Evolutionary conservation across 345 rosid species (phyloP).

Genomic region (Syzygium jambos): DNA sequence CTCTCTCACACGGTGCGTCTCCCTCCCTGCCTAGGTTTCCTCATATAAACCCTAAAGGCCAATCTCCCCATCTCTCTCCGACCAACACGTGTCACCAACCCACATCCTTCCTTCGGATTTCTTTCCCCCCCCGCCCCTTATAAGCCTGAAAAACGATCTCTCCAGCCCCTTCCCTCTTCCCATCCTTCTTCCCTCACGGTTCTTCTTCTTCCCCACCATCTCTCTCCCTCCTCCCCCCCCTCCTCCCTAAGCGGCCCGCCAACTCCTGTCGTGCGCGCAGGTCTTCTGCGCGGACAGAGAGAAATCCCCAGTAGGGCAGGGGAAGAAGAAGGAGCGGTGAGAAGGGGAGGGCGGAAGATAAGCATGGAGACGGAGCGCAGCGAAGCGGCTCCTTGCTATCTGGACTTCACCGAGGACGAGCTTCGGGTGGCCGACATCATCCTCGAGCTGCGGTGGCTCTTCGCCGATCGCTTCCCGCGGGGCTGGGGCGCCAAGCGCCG

Average conservation of each 20-base stretch:
- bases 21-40: neutral
- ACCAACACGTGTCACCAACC: neutral
- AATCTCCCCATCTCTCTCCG: neutral
- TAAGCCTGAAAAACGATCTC: neutral
- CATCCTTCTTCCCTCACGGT: neutral
- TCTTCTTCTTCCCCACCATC: neutral
- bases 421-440: neutral
- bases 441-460: neutral
- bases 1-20: neutral
- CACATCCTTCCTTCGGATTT: neutral
- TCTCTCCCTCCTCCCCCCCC: neutral
- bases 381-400: neutral
- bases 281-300: neutral
- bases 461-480: neutral
- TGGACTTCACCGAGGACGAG: neutral
- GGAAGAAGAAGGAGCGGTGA: neutral
- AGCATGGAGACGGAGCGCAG: neutral
- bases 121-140: neutral
- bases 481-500: neutral
- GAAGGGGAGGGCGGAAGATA: neutral
- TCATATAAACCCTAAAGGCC: neutral
- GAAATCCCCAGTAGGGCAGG: neutral
- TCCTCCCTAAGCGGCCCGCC: neutral
- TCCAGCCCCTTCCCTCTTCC: neutral
- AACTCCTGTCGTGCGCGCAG: neutral